Percentiles rank a stretch among this genome's conserved stretches.
Evolutionary conservation across 306 rosid species (phyloP).

Genomic region (Castanopsis chinensis): DNA sequence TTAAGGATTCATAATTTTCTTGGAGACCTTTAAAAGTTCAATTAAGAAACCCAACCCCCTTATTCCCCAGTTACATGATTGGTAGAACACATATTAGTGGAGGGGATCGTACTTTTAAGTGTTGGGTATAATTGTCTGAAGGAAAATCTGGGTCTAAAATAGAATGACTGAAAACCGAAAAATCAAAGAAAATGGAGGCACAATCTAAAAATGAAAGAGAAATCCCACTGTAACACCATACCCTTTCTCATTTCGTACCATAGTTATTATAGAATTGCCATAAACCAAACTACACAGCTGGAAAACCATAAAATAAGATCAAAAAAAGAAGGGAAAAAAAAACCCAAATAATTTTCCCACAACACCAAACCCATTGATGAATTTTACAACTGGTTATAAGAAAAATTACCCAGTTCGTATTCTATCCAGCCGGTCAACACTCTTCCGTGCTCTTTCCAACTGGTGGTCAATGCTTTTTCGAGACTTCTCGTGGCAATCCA

Average conservation of each 20-base stretch:
- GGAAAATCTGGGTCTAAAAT: not conserved
- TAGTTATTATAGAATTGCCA: slow-evolving; percentile 40
- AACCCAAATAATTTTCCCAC: slow-evolving; percentile 27
- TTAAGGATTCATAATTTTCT: no score
- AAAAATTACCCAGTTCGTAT: slow-evolving; percentile 63
- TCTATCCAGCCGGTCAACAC: slow-evolving; percentile 86
- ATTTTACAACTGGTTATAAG: slow-evolving; percentile 35
- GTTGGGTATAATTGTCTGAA: not conserved
- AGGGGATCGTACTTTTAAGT: not conserved
- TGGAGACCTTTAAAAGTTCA: no score
- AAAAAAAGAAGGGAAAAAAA: not conserved
- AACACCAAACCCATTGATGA: slow-evolving; percentile 43
- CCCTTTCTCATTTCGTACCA: slow-evolving; percentile 40
- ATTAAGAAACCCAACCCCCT: no score
- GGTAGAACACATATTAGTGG: not conserved
- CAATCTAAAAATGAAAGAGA: slow-evolving; percentile 15
- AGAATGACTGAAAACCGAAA: not conserved
- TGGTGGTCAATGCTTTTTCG: slow-evolving; percentile 76
- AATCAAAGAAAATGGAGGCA: not conserved
- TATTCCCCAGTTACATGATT: no score
- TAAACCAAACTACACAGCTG: slow-evolving; percentile 53
- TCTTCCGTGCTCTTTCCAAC: slow-evolving; percentile 79
- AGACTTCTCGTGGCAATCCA: slow-evolving; percentile 87
- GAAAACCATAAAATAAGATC: slow-evolving; percentile 37
- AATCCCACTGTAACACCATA: slow-evolving; percentile 40